These are phyloP conservation scores for Forsythia viridissima DNA, from an alignment of 257 asterid genomes.

Conservation along the genomic window DNA sequence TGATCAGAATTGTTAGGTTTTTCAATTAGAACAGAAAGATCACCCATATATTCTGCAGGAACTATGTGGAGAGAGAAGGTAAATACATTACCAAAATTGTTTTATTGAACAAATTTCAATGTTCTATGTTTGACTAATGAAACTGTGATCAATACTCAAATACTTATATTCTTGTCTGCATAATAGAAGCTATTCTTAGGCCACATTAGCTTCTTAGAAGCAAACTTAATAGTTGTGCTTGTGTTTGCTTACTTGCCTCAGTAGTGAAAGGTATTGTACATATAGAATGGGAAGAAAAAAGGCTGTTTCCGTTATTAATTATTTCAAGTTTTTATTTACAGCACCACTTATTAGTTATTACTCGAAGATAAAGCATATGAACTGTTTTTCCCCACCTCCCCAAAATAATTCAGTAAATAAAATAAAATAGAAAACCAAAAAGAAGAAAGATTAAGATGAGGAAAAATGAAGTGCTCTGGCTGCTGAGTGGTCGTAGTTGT, in stretches of 20 bases:
- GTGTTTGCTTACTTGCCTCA: background rate
- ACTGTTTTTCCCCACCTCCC: background rate
- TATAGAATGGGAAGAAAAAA: background rate
- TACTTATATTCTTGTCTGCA: background rate
- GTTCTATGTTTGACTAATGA: background rate
- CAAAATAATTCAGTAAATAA: no score
- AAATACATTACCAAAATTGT: background rate
- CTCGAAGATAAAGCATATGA: background rate
- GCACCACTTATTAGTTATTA: no score
- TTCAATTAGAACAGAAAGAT: background rate
- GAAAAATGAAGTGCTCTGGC: background rate
- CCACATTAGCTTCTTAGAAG: background rate
- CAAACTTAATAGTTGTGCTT: background rate
- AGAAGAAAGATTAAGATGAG: background rate
- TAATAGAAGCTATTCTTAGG: background rate
- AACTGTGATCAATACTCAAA: background rate
- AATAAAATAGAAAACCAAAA: background rate
- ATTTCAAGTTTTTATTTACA: background rate
- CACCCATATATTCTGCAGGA: background rate
- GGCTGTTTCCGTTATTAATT: background rate
- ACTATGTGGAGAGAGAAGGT: background rate
- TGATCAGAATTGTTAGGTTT: background rate
- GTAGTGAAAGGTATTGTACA: background rate
- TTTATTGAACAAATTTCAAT: background rate
- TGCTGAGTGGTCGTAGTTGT: background rate